Evolutionary conservation across 768 basidiomycete species (phyloP), one percentile per base, ranked within the genome.

Genomic region (Mycena alexandri): DNA sequence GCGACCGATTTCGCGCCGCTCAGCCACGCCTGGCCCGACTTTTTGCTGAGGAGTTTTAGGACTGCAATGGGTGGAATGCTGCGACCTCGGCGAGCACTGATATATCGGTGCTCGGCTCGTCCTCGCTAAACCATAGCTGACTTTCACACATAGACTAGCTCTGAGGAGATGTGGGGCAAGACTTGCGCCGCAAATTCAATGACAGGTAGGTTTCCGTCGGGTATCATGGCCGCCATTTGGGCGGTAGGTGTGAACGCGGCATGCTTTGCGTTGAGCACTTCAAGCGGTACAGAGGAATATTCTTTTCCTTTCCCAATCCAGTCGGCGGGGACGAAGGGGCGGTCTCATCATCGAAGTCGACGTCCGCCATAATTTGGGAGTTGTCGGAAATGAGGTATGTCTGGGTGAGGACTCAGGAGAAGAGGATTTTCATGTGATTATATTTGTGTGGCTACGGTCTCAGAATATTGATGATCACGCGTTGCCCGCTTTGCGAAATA

Each of bases 1-100:
- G 61, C 22, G 17, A 75, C 56, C 2, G 70, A 74, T 54, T 65
- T 51, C 7, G 62, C 57, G 12, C 74, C 74, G 53, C 72, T 67
- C 21, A 72, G 69, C 73, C 74, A 75, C 7, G 61, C 65, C 46
- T 75, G 71, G 6, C 73, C 71, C 42, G 25, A 62, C 14, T 53
- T 62, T 22, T 41, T 50, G 33, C 24, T 19, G 9, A 62, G 42
- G 48, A 58, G 50, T 4, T 52, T 22, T 2, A 62, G 41, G 19
- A 62, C 51, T 6, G 9, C 16, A 21, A 16, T 12, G 25, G 61
- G 61, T 5, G 51, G 51, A 13, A 53, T 38, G 13, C 24, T 61
- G 7, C 59, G 59, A 13, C 38, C 22, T 3, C 14, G 3, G 24
- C n/a, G n/a, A 53, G 14, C 2, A 44, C 13, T 34, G 17, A 16